Evolutionary conservation across 805 yeast genomes (phyloP), one percentile per base, ranked within the genome.

Genomic region (Helenozyma rhizophorensis): DNA sequence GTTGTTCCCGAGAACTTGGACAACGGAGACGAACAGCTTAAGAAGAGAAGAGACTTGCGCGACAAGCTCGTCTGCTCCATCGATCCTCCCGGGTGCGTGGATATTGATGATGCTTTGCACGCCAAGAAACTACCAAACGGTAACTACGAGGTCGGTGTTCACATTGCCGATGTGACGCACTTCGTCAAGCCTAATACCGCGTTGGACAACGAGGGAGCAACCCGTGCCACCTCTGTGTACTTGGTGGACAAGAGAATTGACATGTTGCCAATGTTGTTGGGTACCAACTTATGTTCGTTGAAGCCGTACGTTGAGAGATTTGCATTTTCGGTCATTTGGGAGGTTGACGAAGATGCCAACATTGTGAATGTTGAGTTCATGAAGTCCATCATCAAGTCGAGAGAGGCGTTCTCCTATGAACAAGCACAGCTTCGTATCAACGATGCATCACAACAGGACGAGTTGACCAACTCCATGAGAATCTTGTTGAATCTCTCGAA

Each of bases 41-140:
- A 71, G 23, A 78, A 80, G 47, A 77, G 99, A 60, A 74, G 68
- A 32, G 99, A 93, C 57, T 70, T 89, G 38, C 76, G 98, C 50
- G 95, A 90, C 49, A 79, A 86, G 51, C 67, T 87, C 30, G 85
- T 93, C 25, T 93, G 99, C 57, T 83, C 95, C 15, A 93, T 93
- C 48, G 99, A 93, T 69, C 99, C 99, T 8, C 97, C 97, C 2
- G 82, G 83, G 19, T 90, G 97, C 78, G 97, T 89, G 45, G 99
- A 93, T 76, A 93, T 93, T 51, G 99, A 93, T 66, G 96, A 93
- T 66, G 98, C 99, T 1, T 68, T 93, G 30, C 99, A 93, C 54
- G 97, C 97, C 0, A 66, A 73, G 42, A 55, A 56, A 33, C 70
- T 93, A 30, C 88, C 95, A 2, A 93, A 93, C 56, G 98, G 98